Conservation (phyloP, 129 eudicot genomes). For the Cynara cardunculus region DNA sequence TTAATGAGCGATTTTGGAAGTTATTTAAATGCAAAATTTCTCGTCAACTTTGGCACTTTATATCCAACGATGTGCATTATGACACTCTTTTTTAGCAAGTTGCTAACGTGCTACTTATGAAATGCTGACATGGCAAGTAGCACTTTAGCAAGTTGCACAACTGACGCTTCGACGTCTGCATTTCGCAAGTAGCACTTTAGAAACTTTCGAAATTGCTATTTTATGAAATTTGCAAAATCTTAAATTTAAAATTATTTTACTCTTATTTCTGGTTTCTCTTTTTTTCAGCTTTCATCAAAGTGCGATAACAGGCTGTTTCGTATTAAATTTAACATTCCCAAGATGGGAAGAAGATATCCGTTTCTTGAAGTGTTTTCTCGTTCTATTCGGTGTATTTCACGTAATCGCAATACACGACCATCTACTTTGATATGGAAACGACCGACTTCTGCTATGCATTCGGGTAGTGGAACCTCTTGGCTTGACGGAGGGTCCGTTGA, state of each 20-base stretch:
- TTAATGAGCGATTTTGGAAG: neutral
- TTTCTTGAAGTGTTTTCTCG: constrained; percentile 54
- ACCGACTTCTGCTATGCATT: constrained; percentile 45
- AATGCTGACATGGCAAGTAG: neutral
- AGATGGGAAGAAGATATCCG: constrained; percentile 46
- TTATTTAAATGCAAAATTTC: neutral
- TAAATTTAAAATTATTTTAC: neutral
- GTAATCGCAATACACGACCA: constrained; percentile 38
- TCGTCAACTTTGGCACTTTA: neutral
- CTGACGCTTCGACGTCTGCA: too few species aligned
- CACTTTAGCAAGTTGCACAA: neutral
- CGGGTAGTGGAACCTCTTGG: constrained; percentile 40
- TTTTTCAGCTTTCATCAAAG: constrained; percentile 83
- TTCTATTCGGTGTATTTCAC: constrained; percentile 75
- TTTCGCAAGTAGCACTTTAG: neutral
- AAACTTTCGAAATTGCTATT: too few species aligned
- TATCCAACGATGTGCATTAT: too few species aligned
- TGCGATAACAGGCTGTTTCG: constrained; percentile 75
- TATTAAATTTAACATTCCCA: constrained; percentile 50
- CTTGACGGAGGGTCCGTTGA: constrained; percentile 45
- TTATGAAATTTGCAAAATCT: neutral
- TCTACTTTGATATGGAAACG: constrained; percentile 57
- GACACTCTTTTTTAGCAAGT: too few species aligned
- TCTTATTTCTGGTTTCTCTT: neutral
- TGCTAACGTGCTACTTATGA: neutral